Evolutionary conservation across 345 rosid species (phyloP).

Genomic region (Schrenkiella parvula): DNA sequence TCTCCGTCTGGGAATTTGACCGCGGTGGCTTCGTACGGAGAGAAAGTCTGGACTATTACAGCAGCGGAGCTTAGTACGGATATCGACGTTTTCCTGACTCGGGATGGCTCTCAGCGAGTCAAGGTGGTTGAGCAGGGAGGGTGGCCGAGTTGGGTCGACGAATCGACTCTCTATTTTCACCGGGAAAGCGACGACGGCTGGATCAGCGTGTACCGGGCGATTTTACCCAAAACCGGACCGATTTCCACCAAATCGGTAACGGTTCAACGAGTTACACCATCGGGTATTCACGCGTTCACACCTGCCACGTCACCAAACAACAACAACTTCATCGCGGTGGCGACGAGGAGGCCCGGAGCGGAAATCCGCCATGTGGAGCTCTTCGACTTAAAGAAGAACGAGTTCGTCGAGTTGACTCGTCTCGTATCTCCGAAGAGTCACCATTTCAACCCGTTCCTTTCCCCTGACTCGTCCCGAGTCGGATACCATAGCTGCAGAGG

Average conservation of each 20-base stretch:
- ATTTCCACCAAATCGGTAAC: conserved; percentile 41
- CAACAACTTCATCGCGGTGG: conserved; percentile 58
- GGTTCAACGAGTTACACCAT: conserved; percentile 65
- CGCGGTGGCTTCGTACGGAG: conserved; percentile 77
- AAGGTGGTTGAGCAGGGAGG: conserved; percentile 76
- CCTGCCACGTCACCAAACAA: conserved; percentile 86
- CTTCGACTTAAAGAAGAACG: conserved; percentile 47
- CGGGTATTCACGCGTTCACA: conserved; percentile 82
- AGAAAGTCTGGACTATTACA: conserved; percentile 55
- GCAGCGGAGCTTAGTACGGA: conserved; percentile 64
- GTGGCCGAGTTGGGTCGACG: conserved; percentile 87
- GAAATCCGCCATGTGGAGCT: conserved; percentile 72
- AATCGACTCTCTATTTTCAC: conserved; percentile 67
- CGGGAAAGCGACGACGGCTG: conserved; percentile 58
- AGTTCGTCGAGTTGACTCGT: conserved; percentile 67
- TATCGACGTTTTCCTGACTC: conserved; percentile 67
- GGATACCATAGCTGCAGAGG: conserved; percentile 90
- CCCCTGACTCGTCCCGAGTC: conserved; percentile 68
- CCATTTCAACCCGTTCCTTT: conserved; percentile 81
- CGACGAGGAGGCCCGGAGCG: conserved; percentile 61
- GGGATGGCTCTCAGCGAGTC: conserved; percentile 65
- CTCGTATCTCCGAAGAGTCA: conserved; percentile 61
- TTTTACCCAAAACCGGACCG: conserved; percentile 40
- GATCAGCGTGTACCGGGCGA: conserved; percentile 73
- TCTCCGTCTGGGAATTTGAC: conserved; percentile 75